phyloP scores from a whole-genome alignment of 768 basidiomycete species.

The Mycena galopus region DNA sequence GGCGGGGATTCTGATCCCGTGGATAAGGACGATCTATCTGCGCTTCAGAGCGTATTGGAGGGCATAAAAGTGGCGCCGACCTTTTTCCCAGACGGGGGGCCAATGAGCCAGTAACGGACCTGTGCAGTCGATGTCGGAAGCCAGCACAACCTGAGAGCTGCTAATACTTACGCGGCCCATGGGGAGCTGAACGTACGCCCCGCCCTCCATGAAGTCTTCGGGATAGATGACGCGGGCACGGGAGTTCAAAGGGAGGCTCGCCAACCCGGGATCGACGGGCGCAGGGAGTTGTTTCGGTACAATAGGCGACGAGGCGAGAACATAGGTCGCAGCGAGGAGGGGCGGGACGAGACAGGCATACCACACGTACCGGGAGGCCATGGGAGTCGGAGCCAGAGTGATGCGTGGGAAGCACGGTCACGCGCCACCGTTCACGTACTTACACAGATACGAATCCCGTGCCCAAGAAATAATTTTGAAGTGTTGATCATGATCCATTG shows the following conservation, averaged over 20 bases:
- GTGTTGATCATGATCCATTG: too few relatives aligned
- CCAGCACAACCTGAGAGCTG: conserved; percentile 32
- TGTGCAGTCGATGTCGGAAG: conserved; percentile 23
- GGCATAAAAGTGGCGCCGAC: conserved; percentile 38
- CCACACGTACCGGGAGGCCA: not conserved
- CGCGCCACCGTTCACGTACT: not conserved
- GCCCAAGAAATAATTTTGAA: too few relatives aligned
- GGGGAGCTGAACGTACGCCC: conserved; percentile 61
- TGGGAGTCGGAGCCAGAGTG: not conserved
- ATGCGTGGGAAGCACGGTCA: not conserved
- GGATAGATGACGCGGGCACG: conserved; percentile 55
- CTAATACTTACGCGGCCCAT: conserved; percentile 58
- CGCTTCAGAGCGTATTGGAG: not conserved
- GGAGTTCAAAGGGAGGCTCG: conserved; percentile 16
- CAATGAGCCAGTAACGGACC: conserved; percentile 69
- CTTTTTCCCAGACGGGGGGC: conserved; percentile 60
- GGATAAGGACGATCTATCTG: conserved; percentile 62
- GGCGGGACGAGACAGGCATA: conserved; percentile 17
- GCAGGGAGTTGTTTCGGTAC: not conserved
- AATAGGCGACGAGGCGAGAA: not conserved
- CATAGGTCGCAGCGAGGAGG: conserved; percentile 1
- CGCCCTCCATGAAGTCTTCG: conserved; percentile 59
- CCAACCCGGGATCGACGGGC: conserved; percentile 12
- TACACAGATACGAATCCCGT: too few relatives aligned
- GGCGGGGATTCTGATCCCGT: conserved; percentile 65